phyloP scores from a whole-genome alignment of 345 rosid species.

The Litchi chinensis region DNA sequence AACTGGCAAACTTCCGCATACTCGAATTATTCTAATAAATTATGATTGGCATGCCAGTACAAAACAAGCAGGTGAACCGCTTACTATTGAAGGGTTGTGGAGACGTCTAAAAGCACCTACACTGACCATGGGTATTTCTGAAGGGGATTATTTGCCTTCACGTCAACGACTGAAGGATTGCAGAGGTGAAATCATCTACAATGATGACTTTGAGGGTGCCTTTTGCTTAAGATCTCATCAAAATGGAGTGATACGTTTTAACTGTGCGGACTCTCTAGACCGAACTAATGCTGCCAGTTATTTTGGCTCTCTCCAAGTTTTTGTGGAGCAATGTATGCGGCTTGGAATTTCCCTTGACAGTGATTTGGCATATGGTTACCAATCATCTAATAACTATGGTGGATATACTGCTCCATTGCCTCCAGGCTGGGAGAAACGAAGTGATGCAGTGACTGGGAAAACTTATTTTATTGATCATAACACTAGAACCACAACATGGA shows the following conservation, averaged over 20 bases:
- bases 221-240: conserved; percentile 96
- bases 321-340: conserved; percentile 91
- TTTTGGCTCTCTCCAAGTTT: conserved; percentile 92
- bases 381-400: conserved; percentile 54
- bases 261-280: conserved; percentile 97
- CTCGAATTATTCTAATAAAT: conserved; percentile 68
- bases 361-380: conserved; percentile 64
- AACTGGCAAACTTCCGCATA: conserved; percentile 68
- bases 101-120: conserved; percentile 74
- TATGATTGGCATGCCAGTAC: conserved; percentile 95
- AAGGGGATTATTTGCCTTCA: conserved; percentile 88
- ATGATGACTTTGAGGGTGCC: conserved; percentile 78
- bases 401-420: conserved; percentile 92
- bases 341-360: conserved; percentile 90
- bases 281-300: conserved; percentile 98
- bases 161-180: conserved; percentile 82
- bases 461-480: conserved; percentile 88
- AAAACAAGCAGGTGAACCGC: conserved; percentile 82
- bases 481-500: conserved; percentile 92
- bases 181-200: conserved; percentile 83
- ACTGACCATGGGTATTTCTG: conserved; percentile 69
- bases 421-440: conserved; percentile 95
- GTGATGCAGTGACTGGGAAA: conserved; percentile 93
- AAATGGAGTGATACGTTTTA: conserved; percentile 94
- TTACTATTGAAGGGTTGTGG: conserved; percentile 95